Percentiles rank a stretch among this genome's conserved stretches.
phyloP scores from a whole-genome alignment of 768 basidiomycete species.

The Omphalotus guepiniiformis region DNA sequence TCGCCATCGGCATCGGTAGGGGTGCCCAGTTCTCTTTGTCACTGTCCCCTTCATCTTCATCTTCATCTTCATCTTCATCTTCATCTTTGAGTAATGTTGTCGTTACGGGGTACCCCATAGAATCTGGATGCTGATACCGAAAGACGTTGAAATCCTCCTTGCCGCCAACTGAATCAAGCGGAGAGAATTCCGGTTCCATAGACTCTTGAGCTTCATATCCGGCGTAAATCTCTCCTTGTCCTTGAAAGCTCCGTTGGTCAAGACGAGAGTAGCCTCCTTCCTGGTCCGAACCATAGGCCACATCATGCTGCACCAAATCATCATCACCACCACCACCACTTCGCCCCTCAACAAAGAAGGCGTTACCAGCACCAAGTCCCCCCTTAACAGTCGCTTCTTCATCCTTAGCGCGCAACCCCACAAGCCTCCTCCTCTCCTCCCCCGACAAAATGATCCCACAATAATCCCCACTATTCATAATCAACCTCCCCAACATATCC shows the following conservation, averaged over 20 bases:
- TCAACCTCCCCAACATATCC: conserved; percentile 8
- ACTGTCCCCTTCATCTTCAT: conserved; percentile 2
- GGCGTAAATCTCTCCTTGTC: no score
- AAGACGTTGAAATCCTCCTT: no score
- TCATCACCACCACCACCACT: no score
- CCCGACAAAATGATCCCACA: conserved; percentile 38
- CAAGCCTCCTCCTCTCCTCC: conserved; percentile 31
- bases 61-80: not conserved
- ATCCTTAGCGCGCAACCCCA: conserved; percentile 12
- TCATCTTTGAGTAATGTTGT: not conserved
- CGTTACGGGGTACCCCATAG: not conserved
- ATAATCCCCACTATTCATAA: not conserved
- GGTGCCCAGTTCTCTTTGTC: conserved; percentile 5
- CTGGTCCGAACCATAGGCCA: not conserved
- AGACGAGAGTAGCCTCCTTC: not conserved
- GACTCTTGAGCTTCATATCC: no score
- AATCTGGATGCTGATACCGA: not conserved
- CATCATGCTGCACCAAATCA: no score
- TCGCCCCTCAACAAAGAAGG: no score
- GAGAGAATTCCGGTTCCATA: no score
- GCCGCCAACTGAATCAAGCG: no score
- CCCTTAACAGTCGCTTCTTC: conserved; percentile 10
- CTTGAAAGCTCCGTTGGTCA: no score
- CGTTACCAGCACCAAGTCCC: no score
- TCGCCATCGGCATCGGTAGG: not conserved